Evolutionary conservation across 2,329 filamentous ascomycete species (phyloP), one percentile per base, ranked within the genome.

Genomic region (Microsporum ferrugineum): DNA sequence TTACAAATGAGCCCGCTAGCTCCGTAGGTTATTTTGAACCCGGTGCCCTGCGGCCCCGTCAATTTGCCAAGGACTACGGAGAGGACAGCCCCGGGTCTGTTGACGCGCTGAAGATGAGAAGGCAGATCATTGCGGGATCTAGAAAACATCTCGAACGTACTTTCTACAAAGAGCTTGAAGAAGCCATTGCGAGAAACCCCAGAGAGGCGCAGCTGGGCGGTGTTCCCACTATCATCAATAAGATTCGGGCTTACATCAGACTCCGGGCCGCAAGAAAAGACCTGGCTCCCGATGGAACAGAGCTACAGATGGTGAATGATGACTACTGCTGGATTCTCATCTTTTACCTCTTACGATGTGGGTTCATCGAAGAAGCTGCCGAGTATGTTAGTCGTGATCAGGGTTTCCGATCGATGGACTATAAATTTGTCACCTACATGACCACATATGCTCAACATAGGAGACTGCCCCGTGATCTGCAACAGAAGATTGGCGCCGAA

Each of bases 261-360:
- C 81, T 96, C 62, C 85, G 89, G 63, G 83, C 86, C 47, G 82
- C 84, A 1, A 84, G 90, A 62, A 95, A 91, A 74, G 90, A 95
- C 69, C 82, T 97, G 49, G 88, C 88, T 1, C 85, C 87, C 1
- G 89, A 95, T 70, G 89, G 87, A 64, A 84, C 86, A 3, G 85
- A 92, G 65, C 79, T 96, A 55, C 89, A 95, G 73, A 84, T 86
- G 72, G 82, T 91, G 56, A 84, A 85, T 47, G 85, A 88, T 58
- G 91, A 96, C 71, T 94, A 88, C 69, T 88, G 91, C 65, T 99
- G 94, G 94, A 91, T 91, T 49, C 82, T 96, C 57, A 85, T 99
- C 51, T 99, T 95, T 77, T 97, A 90, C 74, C 82, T 97, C 45
- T 78, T 99, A 29, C 85, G 94, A 53, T 88, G 88, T 64, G 94